Evolutionary conservation across 805 yeast genomes (phyloP).

Genomic region (Candida insectorum): DNA sequence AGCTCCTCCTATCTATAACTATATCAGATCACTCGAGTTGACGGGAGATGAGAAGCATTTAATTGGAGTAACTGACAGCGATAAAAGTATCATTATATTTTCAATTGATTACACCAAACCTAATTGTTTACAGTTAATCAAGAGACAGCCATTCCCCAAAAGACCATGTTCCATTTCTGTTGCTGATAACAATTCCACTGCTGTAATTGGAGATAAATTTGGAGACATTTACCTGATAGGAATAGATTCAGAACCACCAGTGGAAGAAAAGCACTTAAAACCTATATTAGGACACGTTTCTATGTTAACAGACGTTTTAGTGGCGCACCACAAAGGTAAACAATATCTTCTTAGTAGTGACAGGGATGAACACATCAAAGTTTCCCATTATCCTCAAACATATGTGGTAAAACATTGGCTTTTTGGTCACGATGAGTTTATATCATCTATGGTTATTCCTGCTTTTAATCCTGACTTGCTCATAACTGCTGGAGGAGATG

Average conservation of each 20-base stretch:
- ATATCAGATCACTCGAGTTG: conserved; percentile 61
- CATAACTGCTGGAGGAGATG: conserved; percentile 92
- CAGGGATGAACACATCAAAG: conserved; percentile 92
- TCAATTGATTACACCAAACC: conserved; percentile 29
- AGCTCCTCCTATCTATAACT: conserved; percentile 63
- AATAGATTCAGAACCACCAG: conserved; percentile 32
- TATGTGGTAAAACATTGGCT: conserved; percentile 78
- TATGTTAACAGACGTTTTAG: conserved; percentile 77
- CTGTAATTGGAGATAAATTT: conserved; percentile 87
- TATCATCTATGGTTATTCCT: conserved; percentile 63
- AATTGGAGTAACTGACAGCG: conserved; percentile 75
- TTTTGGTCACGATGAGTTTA: conserved; percentile 83
- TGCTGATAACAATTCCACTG: conserved; percentile 44
- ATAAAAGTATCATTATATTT: conserved; percentile 73
- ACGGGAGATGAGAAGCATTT: conserved; percentile 50
- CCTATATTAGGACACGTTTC: conserved; percentile 96
- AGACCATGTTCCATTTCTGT: conserved; percentile 84
- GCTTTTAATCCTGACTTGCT: conserved; percentile 48
- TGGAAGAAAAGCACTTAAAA: conserved; percentile 40
- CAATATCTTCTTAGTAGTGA: conserved; percentile 74
- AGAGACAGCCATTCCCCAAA: conserved; percentile 80
- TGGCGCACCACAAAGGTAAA: conserved; percentile 37
- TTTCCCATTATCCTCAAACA: conserved; percentile 75
- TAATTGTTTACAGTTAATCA: conserved; percentile 48
- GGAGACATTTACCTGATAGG: conserved; percentile 84